Evolutionary conservation across 805 yeast genomes (phyloP).

Genomic region (Starmera dryadoides): DNA sequence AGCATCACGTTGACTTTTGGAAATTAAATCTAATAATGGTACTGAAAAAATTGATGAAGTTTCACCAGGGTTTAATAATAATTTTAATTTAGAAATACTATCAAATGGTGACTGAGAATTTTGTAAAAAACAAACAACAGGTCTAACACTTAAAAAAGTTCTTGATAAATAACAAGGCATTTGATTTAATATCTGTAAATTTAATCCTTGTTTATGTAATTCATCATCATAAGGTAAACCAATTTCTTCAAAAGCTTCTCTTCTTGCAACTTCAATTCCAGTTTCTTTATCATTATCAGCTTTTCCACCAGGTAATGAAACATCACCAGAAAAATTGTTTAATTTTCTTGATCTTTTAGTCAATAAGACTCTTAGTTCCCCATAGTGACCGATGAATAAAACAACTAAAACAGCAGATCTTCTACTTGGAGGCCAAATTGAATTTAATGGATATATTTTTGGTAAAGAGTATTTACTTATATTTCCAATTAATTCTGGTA

Average conservation of each 20-base stretch:
- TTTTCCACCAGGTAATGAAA: constrained; percentile 91
- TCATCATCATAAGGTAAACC: constrained; percentile 51
- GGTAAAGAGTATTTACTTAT: constrained; percentile 10
- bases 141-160: constrained; percentile 77
- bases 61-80: constrained; percentile 69
- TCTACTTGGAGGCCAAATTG: constrained; percentile 68
- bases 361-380: constrained; percentile 70
- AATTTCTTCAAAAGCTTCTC: constrained; percentile 86
- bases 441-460: constrained; percentile 18
- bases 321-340: constrained; percentile 79
- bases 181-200: constrained; percentile 50
- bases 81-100: constrained; percentile 24
- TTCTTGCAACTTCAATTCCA: constrained; percentile 66
- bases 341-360: constrained; percentile 71
- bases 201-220: constrained; percentile 41
- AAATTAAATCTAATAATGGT: constrained; percentile 55
- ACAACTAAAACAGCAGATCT: constrained; percentile 77
- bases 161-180: constrained; percentile 80
- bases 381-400: constrained; percentile 62
- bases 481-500: constrained; percentile 10
- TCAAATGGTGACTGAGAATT: constrained; percentile 17
- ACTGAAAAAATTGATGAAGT: constrained; percentile 64
- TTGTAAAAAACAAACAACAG: constrained; percentile 63
- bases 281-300: constrained; percentile 64
- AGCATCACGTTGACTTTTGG: constrained; percentile 12